phyloP scores from a whole-genome alignment of 257 asterid genomes.

The Nicotiana knightiana region DNA sequence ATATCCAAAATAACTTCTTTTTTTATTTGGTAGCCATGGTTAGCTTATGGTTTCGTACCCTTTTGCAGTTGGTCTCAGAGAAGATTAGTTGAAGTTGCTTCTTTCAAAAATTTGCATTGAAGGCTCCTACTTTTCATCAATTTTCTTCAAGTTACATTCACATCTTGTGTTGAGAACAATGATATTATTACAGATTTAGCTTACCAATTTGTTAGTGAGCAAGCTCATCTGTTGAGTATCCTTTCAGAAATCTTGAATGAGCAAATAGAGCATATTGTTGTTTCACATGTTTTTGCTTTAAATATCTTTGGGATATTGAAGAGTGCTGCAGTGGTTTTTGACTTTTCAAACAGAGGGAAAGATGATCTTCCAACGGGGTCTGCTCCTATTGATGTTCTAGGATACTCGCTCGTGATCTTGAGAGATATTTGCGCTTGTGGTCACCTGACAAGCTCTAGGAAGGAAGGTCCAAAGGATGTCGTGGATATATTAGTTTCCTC shows the following conservation, averaged over 20 bases:
- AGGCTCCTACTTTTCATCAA: slow-evolving; percentile 25
- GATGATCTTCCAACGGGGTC: slow-evolving; percentile 62
- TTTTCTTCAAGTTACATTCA: slow-evolving; percentile 43
- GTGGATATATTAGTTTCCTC: slow-evolving; percentile 41
- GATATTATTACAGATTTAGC: slow-evolving; percentile 9
- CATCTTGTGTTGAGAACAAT: slow-evolving; percentile 11
- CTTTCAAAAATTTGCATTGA: slow-evolving; percentile 56
- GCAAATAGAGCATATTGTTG: slow-evolving; percentile 30
- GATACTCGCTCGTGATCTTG: slow-evolving; percentile 57
- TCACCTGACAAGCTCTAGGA: slow-evolving; percentile 15
- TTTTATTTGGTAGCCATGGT: neutral
- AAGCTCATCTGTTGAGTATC: slow-evolving; percentile 46
- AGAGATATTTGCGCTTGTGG: slow-evolving; percentile 62
- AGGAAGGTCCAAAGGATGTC: slow-evolving; percentile 24
- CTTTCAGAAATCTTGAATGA: slow-evolving; percentile 53
- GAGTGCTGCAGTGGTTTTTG: slow-evolving; percentile 33
- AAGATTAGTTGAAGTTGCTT: slow-evolving; percentile 60
- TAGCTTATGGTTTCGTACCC: neutral
- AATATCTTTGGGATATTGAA: slow-evolving; percentile 38
- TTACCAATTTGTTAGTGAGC: slow-evolving; percentile 36
- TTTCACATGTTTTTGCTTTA: slow-evolving; percentile 35
- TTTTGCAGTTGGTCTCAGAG: slow-evolving; percentile 59
- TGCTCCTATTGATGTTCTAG: slow-evolving; percentile 52
- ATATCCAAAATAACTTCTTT: neutral
- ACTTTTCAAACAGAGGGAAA: slow-evolving; percentile 36